phyloP scores from a whole-genome alignment of 2,329 filamentous ascomycete genomes.

The Stagonosporopsis cucurbitacearum region DNA sequence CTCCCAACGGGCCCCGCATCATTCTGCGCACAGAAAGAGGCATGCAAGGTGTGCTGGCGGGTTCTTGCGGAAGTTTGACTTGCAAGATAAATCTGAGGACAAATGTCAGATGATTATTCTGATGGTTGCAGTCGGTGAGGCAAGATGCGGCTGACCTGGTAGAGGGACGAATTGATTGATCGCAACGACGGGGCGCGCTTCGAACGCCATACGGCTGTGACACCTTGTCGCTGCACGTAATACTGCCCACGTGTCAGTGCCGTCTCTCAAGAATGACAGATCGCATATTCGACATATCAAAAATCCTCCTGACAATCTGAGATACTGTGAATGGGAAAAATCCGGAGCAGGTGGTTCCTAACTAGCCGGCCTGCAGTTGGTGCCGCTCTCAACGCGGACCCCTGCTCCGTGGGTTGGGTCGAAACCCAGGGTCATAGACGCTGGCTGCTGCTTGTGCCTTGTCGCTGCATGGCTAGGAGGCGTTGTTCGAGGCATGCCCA shows the following conservation, averaged over 20 bases:
- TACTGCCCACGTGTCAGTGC: conserved; percentile 28
- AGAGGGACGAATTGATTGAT: conserved; percentile 8
- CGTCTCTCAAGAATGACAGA: conserved; percentile 18
- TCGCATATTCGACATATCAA: conserved; percentile 9
- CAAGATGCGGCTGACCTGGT: conserved; percentile 17
- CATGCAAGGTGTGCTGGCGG: conserved; percentile 23
- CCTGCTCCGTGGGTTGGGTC: conserved; percentile 4
- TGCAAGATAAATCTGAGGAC: background rate
- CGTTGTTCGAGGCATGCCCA: conserved; percentile 1
- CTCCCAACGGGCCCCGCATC: conserved; percentile 11
- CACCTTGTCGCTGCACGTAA: conserved; percentile 24
- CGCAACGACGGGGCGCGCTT: conserved; percentile 8
- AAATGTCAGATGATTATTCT: conserved; percentile 9
- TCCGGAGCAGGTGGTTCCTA: conserved; percentile 11
- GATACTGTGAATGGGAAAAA: conserved; percentile 4
- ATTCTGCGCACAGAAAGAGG: conserved; percentile 6
- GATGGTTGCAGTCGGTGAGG: conserved; percentile 15
- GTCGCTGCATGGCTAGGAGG: background rate
- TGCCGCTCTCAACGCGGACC: conserved; percentile 13
- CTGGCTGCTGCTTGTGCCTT: background rate
- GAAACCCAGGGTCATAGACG: background rate
- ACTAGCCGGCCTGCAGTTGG: conserved; percentile 16
- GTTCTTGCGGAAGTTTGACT: background rate
- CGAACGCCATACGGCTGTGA: conserved; percentile 19
- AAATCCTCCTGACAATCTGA: background rate